Evolutionary conservation across 1,284 basidiomycete genomes (phyloP), one percentile per base, ranked within the genome.

Genomic region (Singerocomus rubriflavus): DNA sequence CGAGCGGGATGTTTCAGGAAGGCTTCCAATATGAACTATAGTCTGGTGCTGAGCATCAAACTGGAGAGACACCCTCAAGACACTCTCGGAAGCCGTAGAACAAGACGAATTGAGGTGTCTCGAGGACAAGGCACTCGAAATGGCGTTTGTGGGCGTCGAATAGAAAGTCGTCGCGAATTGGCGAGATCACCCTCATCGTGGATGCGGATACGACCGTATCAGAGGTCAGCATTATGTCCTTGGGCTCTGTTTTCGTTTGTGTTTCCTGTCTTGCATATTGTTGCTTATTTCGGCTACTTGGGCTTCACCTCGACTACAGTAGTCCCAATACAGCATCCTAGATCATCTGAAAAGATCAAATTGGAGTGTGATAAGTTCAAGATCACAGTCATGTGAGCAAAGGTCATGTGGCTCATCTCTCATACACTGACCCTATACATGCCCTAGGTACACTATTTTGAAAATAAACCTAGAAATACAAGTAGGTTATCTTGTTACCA

Each of bases 1-100:
- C 87, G 92, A 47, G 85, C 88, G n/a, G 92, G 92, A 53, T 82
- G 89, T 29, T 93, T 93, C 77, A 93, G 93, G 77, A 93, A 93
- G 70, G 90, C 89, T 0, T 85, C 83, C 1, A 93, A 94, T 69
- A 89, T 93, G 86, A 94, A 94, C 69, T 92, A 90, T 65, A 88
- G 79, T 2, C 79, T 90, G 29, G 73, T 75, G 39, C 74, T 93
- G 6, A 89, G 86, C 14, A 70, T 92, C 37, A 79, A 80, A 54
- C 77, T 88, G 61, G 91, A 94, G 21, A 61, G 66, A 36, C 54
- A 66, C 30, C n/a, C 66, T 66, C 16, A 68, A 66, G 32, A 65
- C 41, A 26, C 46, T 31, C 55, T 61, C 6, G 54, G 52, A 73
- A 6, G 69, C 58, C 1, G 64, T 63, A 6, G 65, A 63, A 30